Evolutionary conservation across 2,329 filamentous ascomycete species (phyloP).

Genomic region (Sclerotiophoma versabilis): DNA sequence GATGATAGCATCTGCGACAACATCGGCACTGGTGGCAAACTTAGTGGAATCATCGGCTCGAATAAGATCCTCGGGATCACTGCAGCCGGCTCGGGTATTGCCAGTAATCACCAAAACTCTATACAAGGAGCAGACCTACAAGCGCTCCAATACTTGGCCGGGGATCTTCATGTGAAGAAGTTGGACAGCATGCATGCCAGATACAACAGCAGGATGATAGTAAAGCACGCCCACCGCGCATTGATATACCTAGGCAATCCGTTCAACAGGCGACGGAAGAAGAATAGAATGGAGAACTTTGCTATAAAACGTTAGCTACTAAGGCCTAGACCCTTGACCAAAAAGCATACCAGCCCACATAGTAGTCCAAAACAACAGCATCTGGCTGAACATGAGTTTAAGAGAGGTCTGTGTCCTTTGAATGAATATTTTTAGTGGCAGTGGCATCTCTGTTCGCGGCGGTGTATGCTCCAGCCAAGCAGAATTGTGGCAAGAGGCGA

Average conservation of each 20-base stretch:
- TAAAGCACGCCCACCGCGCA: neutral
- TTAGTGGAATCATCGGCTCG: constrained; percentile 5
- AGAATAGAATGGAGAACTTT: neutral
- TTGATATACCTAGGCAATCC: neutral
- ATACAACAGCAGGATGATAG: constrained; percentile 7
- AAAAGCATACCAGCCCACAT: neutral
- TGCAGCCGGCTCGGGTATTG: neutral
- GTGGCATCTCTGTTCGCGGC: constrained; percentile 7
- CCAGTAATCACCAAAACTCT: neutral
- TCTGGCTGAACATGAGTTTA: neutral
- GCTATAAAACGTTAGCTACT: neutral
- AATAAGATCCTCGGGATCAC: neutral
- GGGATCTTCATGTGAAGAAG: constrained; percentile 8
- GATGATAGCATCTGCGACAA: constrained; percentile 18
- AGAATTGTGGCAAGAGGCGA: constrained; percentile 13
- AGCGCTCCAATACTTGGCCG: constrained; percentile 4
- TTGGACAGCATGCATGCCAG: constrained; percentile 13
- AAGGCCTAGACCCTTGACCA: no score
- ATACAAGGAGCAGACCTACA: neutral
- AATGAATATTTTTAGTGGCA: neutral
- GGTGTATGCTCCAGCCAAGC: neutral
- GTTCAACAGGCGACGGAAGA: neutral
- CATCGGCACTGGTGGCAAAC: constrained; percentile 9
- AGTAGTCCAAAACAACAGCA: neutral
- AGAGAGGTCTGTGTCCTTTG: neutral